These are phyloP conservation scores for Mycena venus DNA, from an alignment of 768 basidiomycete genomes.

Conservation along the genomic window DNA sequence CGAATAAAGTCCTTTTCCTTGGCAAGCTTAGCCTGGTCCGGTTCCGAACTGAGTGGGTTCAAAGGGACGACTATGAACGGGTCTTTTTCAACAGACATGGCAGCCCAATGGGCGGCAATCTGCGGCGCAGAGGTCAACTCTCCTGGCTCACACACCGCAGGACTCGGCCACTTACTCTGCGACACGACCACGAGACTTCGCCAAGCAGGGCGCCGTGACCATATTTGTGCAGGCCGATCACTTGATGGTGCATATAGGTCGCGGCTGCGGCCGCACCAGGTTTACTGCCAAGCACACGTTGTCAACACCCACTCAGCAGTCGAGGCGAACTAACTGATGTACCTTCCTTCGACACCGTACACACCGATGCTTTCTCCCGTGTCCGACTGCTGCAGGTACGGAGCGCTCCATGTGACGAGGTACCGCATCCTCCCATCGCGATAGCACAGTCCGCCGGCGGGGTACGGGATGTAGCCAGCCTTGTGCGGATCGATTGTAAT, in stretches of 20 bases:
- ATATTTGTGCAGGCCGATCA: slow-evolving; percentile 53
- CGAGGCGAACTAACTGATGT: slow-evolving; percentile 1
- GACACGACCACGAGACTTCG: slow-evolving; percentile 52
- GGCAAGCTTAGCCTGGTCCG: slow-evolving; percentile 30
- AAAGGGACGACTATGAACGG: slow-evolving; percentile 56
- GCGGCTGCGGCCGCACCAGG: slow-evolving; percentile 60
- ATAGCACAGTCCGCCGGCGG: slow-evolving; percentile 59
- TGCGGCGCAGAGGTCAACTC: slow-evolving; percentile 26
- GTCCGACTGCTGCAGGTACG: slow-evolving; percentile 41
- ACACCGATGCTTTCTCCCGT: slow-evolving; percentile 53
- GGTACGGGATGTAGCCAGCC: slow-evolving; percentile 57
- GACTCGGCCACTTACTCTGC: slow-evolving; percentile 42
- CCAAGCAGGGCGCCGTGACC: slow-evolving; percentile 59
- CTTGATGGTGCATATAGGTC: slow-evolving; percentile 52
- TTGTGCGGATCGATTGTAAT: slow-evolving; percentile 59
- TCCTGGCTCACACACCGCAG: not conserved
- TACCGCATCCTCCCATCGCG: slow-evolving; percentile 52
- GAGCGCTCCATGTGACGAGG: slow-evolving; percentile 54
- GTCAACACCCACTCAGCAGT: slow-evolving; percentile 39
- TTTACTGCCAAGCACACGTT: slow-evolving; percentile 50
- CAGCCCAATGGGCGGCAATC: slow-evolving; percentile 56
- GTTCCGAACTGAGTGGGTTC: slow-evolving; percentile 52
- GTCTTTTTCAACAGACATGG: slow-evolving; percentile 50
- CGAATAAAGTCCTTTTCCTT: slow-evolving; percentile 50
- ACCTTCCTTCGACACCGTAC: slow-evolving; percentile 63